Conservation (phyloP, 148 eudicot genomes). For the Camellia lanceoleosa region DNA sequence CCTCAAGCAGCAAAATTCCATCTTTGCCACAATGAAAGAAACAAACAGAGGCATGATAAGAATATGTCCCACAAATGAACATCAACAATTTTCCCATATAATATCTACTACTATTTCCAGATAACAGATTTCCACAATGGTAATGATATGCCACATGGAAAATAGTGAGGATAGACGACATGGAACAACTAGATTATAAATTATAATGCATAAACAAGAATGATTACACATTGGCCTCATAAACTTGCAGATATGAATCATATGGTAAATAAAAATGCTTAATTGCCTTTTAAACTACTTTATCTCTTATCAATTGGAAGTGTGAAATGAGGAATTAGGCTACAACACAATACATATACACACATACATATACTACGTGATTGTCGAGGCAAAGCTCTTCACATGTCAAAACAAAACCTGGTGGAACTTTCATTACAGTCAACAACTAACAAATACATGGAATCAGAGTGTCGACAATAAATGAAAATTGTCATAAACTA, state of each 20-base stretch:
- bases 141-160: neutral
- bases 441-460: neutral
- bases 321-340: neutral
- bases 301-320: neutral
- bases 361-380: neutral
- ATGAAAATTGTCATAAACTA: neutral
- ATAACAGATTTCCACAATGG: neutral
- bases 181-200: neutral
- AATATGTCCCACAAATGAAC: neutral
- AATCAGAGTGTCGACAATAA: neutral
- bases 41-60: slow-evolving; percentile 19
- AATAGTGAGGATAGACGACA: neutral
- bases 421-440: neutral
- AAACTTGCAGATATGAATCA: neutral
- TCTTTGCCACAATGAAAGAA: slow-evolving; percentile 42
- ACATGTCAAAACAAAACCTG: neutral
- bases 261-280: neutral
- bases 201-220: neutral
- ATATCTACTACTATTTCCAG: neutral
- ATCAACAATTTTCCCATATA: neutral
- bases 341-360: neutral
- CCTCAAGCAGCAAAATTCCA: slow-evolving; percentile 93
- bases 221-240: neutral
- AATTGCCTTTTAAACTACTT: neutral
- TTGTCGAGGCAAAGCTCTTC: neutral